Conservation (phyloP, 148 eudicot genomes). For the Talinum fruticosum region DNA sequence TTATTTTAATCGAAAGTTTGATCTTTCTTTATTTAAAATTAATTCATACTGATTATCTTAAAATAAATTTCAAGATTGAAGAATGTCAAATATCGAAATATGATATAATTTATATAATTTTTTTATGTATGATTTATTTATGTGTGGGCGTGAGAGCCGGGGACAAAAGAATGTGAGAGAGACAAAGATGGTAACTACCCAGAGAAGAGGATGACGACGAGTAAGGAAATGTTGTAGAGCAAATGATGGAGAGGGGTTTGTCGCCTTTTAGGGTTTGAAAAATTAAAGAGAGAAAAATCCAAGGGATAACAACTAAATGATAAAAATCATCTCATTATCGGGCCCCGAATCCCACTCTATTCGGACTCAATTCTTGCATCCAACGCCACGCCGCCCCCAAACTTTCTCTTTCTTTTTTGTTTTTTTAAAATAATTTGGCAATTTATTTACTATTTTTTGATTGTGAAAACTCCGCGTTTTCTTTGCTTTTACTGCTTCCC, state of each 20-base stretch:
- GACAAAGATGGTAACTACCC: not conserved
- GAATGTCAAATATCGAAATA: no score
- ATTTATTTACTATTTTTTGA: not conserved
- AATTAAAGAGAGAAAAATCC: not conserved
- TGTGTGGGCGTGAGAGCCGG: not conserved
- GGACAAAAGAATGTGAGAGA: conserved; percentile 2
- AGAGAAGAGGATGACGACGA: not conserved
- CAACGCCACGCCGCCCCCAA: conserved; percentile 58
- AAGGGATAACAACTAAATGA: not conserved
- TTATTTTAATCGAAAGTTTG: no score
- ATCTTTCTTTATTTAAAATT: no score
- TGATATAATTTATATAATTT: no score
- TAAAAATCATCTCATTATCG: conserved; percentile 7
- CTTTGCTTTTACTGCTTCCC: not conserved
- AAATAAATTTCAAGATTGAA: no score
- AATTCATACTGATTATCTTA: no score
- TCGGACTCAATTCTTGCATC: conserved; percentile 33
- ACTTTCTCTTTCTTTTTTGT: conserved; percentile 21
- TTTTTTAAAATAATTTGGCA: no score
- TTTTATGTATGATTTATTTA: no score
- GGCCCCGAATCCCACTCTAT: conserved; percentile 4
- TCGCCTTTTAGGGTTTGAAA: not conserved
- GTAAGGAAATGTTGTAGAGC: not conserved
- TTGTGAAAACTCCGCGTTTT: not conserved
- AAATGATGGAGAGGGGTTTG: not conserved